A percentile compares a stretch with the other conserved stretches of the same genome.
These are phyloP conservation scores for Solanum sparsipilum DNA, from an alignment of 257 asterid genomes.

Conservation along the genomic window DNA sequence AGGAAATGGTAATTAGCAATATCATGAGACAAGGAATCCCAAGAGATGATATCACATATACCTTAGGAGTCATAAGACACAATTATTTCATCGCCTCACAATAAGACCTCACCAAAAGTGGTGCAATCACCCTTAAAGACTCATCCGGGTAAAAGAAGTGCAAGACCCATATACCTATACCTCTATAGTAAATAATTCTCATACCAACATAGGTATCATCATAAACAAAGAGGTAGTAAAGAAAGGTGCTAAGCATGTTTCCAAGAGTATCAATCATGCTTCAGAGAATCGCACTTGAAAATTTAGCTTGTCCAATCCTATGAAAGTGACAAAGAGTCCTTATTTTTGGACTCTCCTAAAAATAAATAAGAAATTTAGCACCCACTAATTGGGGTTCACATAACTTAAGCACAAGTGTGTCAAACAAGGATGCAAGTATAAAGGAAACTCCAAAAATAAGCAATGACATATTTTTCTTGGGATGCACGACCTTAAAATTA, in stretches of 20 bases:
- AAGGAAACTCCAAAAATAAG: neutral
- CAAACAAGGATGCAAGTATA: neutral
- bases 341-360: neutral
- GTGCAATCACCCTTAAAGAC: too few species aligned
- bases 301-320: neutral
- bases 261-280: neutral
- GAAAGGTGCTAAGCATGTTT: neutral
- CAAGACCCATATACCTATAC: too few species aligned
- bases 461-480: neutral
- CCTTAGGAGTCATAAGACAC: too few species aligned
- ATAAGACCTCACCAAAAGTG: too few species aligned
- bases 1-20: too few species aligned
- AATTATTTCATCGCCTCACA: too few species aligned
- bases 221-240: neutral
- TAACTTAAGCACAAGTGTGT: neutral
- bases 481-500: neutral
- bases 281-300: neutral
- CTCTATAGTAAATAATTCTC: too few species aligned
- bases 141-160: too few species aligned
- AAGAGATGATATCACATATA: too few species aligned
- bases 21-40: too few species aligned
- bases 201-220: too few species aligned
- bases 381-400: neutral
- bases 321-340: neutral
- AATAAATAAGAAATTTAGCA: neutral